Base-by-base conservation (phyloP, 2,329 filamentous ascomycete genomes). In the Neobulgaria alba region DNA sequence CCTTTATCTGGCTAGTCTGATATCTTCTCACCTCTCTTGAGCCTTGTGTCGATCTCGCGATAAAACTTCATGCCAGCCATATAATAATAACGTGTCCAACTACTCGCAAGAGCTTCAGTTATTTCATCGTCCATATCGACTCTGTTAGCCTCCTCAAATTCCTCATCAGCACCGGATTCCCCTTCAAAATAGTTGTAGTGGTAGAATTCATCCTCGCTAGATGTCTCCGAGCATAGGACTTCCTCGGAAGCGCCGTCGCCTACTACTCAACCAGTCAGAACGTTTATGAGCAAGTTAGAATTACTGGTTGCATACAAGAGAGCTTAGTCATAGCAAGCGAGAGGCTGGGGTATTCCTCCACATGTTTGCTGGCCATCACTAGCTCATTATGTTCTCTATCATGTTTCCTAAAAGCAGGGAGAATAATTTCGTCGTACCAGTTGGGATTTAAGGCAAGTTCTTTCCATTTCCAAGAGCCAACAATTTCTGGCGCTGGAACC, bases 351-450 rank as follows among this genome's bases (percentile, higher is more conserved):
- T 12, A 7, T 26, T 26, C 23, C 7, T 26, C 23, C 12, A 26
- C 7, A 26, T 7, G 23, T 26, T n/a, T n/a, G n/a, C n/a, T n/a
- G n/a, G n/a, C n/a, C n/a, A n/a, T n/a, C n/a, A n/a, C n/a, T n/a
- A n/a, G n/a, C n/a, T n/a, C n/a, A n/a, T n/a, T n/a, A n/a, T 7
- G 23, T 7, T 7, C 7, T 32, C 5, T 39, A 7, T 7, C 29
- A 39, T 39, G 9, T n/a, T 32, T 16, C 29, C 5, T 32, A 26
- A 46, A 47, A 45, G 45, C 45, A 15, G 45, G 45, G 8, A 47
- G 32, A 29, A 47, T 41, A 32, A 47, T 46, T 9, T 46, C 36
- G 19, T 47, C n/a, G 46, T 46, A 41, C 45, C 43, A 47, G 19
- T 47, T 40, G 29, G 37, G 16, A 42, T 38, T 26, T 29, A 16